Evolutionary conservation across 169 alveolate genomes (phyloP).

Genomic region (Cryptosporidium baileyi): DNA sequence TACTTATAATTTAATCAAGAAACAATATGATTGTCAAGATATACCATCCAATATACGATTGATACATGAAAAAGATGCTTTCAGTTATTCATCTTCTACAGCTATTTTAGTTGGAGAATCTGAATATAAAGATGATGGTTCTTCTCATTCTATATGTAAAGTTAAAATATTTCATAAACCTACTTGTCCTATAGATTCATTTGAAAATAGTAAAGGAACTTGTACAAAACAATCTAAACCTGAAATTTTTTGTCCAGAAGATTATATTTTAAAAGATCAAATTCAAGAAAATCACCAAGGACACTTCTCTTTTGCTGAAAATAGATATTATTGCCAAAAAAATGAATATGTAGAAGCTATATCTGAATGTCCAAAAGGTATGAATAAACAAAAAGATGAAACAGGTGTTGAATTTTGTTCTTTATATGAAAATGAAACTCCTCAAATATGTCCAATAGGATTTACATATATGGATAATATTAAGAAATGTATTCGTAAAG

Average conservation of each 20-base stretch:
- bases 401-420: slow-evolving; percentile 25
- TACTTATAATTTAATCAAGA: neutral
- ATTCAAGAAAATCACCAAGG: neutral
- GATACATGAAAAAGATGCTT: neutral
- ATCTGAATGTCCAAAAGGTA: slow-evolving; percentile 38
- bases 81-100: slow-evolving; percentile 6
- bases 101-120: slow-evolving; percentile 38
- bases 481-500: slow-evolving; percentile 14
- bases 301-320: neutral
- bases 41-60: slow-evolving; percentile 12
- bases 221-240: neutral
- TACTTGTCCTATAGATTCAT: slow-evolving; percentile 9
- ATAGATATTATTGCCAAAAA: slow-evolving; percentile 10
- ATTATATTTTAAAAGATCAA: slow-evolving; percentile 17
- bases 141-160: slow-evolving; percentile 3
- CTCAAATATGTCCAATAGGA: slow-evolving; percentile 42
- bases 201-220: slow-evolving; percentile 3
- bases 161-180: slow-evolving; percentile 64
- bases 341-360: slow-evolving; percentile 29
- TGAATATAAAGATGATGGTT: slow-evolving; percentile 45
- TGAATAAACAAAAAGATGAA: slow-evolving; percentile 18
- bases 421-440: slow-evolving; percentile 3
- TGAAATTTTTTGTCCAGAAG: slow-evolving; percentile 48
- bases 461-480: neutral
- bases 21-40: slow-evolving; percentile 28